A percentile compares a stretch with the other conserved stretches of the same genome.
phyloP scores from a whole-genome alignment of 1,284 basidiomycete species.

The Chondrostereum purpureum region DNA sequence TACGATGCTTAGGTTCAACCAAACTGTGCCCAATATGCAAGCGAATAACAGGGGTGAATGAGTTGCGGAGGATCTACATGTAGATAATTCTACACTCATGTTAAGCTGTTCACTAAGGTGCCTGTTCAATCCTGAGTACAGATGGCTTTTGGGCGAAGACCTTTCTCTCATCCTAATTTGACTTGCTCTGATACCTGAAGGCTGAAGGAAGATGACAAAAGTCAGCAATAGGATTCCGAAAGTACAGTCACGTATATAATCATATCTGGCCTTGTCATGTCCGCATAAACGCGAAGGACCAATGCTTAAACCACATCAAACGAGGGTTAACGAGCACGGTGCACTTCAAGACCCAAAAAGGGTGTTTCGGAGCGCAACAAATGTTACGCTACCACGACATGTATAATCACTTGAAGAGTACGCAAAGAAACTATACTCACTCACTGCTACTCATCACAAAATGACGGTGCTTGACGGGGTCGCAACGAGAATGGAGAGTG shows the following conservation, averaged over 20 bases:
- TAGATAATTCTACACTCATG: no score
- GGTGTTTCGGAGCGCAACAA: slow-evolving; percentile 31
- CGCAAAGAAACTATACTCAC: slow-evolving; percentile 18
- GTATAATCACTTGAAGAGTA: slow-evolving; percentile 47
- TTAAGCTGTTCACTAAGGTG: neutral
- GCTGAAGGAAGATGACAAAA: no score
- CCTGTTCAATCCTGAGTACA: no score
- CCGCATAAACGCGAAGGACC: slow-evolving; percentile 35
- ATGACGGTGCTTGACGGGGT: no score
- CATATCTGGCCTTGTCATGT: slow-evolving; percentile 78
- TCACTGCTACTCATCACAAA: neutral
- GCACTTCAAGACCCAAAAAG: slow-evolving; percentile 15
- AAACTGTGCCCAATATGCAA: slow-evolving; percentile 80
- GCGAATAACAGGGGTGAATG: slow-evolving; percentile 66
- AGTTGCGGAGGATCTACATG: slow-evolving; percentile 63
- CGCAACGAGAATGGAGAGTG: neutral
- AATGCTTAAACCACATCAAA: slow-evolving; percentile 42
- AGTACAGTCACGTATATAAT: no score
- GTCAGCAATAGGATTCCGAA: no score
- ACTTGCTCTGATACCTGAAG: no score
- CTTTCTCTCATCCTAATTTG: no score
- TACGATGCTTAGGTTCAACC: slow-evolving; percentile 72
- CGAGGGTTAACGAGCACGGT: slow-evolving; percentile 41
- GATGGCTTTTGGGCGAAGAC: no score
- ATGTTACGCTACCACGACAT: slow-evolving; percentile 55